Base-by-base conservation (phyloP, 306 rosid species). In the Dryas alaskensis region DNA sequence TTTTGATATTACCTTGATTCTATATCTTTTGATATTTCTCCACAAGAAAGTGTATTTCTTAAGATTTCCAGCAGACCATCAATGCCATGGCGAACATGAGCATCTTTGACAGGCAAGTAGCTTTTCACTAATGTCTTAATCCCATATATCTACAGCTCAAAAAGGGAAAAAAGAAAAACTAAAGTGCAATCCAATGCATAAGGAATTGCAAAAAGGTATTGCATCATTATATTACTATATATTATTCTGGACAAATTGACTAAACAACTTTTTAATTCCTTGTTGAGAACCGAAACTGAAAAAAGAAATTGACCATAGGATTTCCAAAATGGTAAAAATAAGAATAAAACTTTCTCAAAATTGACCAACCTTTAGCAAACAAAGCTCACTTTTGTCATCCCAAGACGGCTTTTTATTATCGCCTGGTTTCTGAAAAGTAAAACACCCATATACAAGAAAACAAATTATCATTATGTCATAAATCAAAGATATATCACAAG, bases 91-190 rank as follows among this genome's bases (percentile, higher is more conserved):
- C 93, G 97, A 77, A 83, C 87, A 75, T 87, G 94, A 59, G 98
- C 97, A 90, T 94, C 99, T 86, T 94, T 94, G 71, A 87, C 92
- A 31, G 99, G 93, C 84, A 92, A 72, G 83, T 88, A 94, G 87
- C 99, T 92, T 62, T 92, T 92, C 55, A 92, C 96, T 81, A 94
- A 82, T 69, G 96, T 88, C 85, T 94, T 94, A 53, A 94, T 86
- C 75, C 96, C 96, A 67, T 75, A 92, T 83, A 92, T 92, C 99
- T 94, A 87, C 75, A 76, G 51, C 76, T 58, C 60, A 61, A 58
- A 52, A 76, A 39, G 14, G 60, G 72, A 40, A 55, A 53, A 60
- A 60, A 17, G 19, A 40, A 65, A 25, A 14, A 40, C 1, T 42
- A 60, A 70, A 51, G 17, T 16, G 63, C 50, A 46, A 73, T 25